Evolutionary conservation across 2,329 filamentous ascomycete genomes (phyloP).

Genomic region (Ceratocystis variospora): DNA sequence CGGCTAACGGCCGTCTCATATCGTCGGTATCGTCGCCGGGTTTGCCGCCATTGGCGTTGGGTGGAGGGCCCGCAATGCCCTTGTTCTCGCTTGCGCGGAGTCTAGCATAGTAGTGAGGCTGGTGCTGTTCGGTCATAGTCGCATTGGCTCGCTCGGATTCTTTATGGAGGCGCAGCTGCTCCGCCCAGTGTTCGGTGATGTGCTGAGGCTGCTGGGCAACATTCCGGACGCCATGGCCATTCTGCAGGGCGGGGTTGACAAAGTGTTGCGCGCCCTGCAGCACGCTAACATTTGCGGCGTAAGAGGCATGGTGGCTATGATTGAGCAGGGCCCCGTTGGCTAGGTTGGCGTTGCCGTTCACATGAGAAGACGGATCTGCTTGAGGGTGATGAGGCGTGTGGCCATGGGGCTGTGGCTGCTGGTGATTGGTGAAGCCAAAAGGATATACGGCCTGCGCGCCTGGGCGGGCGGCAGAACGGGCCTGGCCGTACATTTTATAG

Average conservation of each 20-base stretch:
- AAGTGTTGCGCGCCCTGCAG: conserved; percentile 16
- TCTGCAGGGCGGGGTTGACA: conserved; percentile 32
- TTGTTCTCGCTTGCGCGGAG: conserved; percentile 57
- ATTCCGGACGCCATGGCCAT: conserved; percentile 39
- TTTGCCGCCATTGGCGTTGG: conserved; percentile 35
- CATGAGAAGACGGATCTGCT: conserved; percentile 43
- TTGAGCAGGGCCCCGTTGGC: conserved; percentile 33
- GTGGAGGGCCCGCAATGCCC: conserved; percentile 41
- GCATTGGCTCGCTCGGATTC: conserved; percentile 58
- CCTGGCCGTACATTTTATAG: conserved; percentile 10
- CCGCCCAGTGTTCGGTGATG: conserved; percentile 63
- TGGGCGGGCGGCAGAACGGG: conserved; percentile 15
- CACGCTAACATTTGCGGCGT: conserved; percentile 13
- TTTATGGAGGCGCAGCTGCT: conserved; percentile 70
- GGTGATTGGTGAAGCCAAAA: conserved; percentile 58
- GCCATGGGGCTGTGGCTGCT: conserved; percentile 41
- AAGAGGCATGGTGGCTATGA: conserved; percentile 17
- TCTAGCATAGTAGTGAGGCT: conserved; percentile 58
- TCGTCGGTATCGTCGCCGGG: conserved; percentile 43
- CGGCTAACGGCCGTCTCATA: conserved; percentile 48
- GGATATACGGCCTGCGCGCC: conserved; percentile 25
- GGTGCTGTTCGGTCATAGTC: conserved; percentile 55
- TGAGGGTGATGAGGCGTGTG: conserved; percentile 50
- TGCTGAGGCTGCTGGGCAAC: conserved; percentile 39
- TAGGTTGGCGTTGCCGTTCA: conserved; percentile 35